These are phyloP conservation scores for Primulina eburnea DNA, from an alignment of 257 asterid species.

Conservation along the genomic window DNA sequence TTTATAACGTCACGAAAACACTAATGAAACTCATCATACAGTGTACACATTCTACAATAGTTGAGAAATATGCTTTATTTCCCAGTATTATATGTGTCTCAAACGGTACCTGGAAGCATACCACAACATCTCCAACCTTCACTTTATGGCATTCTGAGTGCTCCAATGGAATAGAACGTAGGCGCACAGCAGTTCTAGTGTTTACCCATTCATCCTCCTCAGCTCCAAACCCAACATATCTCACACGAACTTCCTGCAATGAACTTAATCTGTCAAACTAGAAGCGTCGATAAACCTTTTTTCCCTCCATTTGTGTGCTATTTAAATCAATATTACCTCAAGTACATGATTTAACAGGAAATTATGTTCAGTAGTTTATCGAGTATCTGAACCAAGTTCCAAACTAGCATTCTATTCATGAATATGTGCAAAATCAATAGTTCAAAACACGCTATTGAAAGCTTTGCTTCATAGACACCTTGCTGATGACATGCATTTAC, in stretches of 20 bases:
- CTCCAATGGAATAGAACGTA: conserved; percentile 74
- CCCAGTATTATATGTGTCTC: neutral
- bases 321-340: neutral
- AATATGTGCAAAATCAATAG: conserved; percentile 5
- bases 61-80: neutral
- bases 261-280: conserved; percentile 25
- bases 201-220: conserved; percentile 92
- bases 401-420: conserved; percentile 2
- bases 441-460: conserved; percentile 4
- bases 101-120: conserved; percentile 79
- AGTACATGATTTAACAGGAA: neutral
- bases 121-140: conserved; percentile 67
- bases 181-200: conserved; percentile 52
- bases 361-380: neutral
- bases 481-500: neutral
- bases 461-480: neutral
- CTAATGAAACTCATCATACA: neutral
- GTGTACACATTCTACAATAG: too few species aligned
- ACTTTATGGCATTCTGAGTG: conserved; percentile 68
- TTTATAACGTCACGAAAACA: neutral
- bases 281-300: conserved; percentile 15
- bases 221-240: conserved; percentile 72
- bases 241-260: conserved; percentile 75
- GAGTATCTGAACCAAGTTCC: conserved; percentile 7
- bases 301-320: neutral